Base-by-base conservation (phyloP, 371 early-diverging fungal genomes). In the Haplosporangium sp. region DNA sequence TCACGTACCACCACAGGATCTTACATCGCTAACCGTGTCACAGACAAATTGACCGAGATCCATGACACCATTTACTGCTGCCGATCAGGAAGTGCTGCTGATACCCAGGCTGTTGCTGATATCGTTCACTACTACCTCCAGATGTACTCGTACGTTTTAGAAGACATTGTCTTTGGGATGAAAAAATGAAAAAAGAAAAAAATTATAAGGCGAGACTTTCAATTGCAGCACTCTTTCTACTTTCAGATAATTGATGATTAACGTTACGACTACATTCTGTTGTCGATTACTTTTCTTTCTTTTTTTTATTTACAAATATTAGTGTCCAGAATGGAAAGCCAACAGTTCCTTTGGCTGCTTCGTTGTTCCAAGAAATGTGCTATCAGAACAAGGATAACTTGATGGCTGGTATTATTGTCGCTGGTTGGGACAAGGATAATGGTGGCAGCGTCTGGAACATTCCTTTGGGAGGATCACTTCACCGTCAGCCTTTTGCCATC, bases 21-120 rank as follows among this genome's bases (percentile, higher is more conserved):
- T 55, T 99, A 98, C 87, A 96, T 99, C 84, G 96, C 95, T 75
- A 98, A 97, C 87, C 90, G 99, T 81, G 97, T 99, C 56, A 99
- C 99, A 19, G 97, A 99, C 88, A 99, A 99, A 87, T 90, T 99
- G 71, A 99, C 99, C n/a, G 89, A 92, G 76, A 91, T 99, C 19
- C 95, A 97, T 76, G 99, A 99, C 74, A 90, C 88, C 62, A 97
- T 99, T 72, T 99, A 94, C 88, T 98, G 98, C 85, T 99, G 99
- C 87, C 93, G 99, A 77, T 96, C 96, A 13, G 99, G 99, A 65
- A 93, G 93, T 67, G 98, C 99, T 61, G 99, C 99, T 52, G 99
- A 99, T 87, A 99, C 99, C 44, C 99, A 99, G 88, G 98, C 96
- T 38, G 89, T 99, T 6, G 96, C 98, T 20, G 97, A 98, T 74